Percentiles rank a stretch among this genome's conserved stretches.
These are phyloP conservation scores for Stereum hirsutum DNA, from an alignment of 1,284 basidiomycete genomes.

Conservation along the genomic window DNA sequence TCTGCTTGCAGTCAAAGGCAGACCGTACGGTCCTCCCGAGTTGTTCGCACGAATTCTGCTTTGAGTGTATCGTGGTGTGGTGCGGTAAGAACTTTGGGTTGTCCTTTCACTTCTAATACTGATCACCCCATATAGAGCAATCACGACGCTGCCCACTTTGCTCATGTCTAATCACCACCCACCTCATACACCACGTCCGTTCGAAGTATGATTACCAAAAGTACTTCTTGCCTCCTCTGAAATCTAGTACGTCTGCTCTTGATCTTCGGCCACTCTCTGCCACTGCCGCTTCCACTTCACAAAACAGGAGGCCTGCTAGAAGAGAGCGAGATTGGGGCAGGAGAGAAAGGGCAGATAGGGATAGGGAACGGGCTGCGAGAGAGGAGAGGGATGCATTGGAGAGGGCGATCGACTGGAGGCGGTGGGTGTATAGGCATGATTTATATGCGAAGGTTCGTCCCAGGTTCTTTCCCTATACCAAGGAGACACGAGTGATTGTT, in stretches of 20 bases:
- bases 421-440: constrained; percentile 64
- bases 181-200: constrained; percentile 74
- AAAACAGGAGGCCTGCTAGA: constrained; percentile 22
- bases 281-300: constrained; percentile 17
- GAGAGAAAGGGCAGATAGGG: constrained; percentile 25
- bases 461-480: no score
- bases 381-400: constrained; percentile 55
- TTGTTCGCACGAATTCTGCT: constrained; percentile 87
- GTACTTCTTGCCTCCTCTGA: constrained; percentile 68
- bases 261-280: constrained; percentile 21
- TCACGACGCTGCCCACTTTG: constrained; percentile 79
- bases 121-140: constrained; percentile 36
- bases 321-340: constrained; percentile 47
- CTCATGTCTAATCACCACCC: constrained; percentile 61
- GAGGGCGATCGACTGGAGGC: constrained; percentile 44
- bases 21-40: constrained; percentile 73
- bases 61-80: constrained; percentile 81
- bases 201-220: constrained; percentile 75
- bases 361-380: constrained; percentile 22
- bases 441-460: constrained; percentile 73
- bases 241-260: constrained; percentile 38
- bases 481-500: not conserved
- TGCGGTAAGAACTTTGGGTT: constrained; percentile 40
- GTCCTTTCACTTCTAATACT: not conserved
- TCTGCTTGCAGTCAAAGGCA: constrained; percentile 70